Conservation (phyloP, 2,329 filamentous ascomycete genomes). For the Trichophyton equinum region DNA sequence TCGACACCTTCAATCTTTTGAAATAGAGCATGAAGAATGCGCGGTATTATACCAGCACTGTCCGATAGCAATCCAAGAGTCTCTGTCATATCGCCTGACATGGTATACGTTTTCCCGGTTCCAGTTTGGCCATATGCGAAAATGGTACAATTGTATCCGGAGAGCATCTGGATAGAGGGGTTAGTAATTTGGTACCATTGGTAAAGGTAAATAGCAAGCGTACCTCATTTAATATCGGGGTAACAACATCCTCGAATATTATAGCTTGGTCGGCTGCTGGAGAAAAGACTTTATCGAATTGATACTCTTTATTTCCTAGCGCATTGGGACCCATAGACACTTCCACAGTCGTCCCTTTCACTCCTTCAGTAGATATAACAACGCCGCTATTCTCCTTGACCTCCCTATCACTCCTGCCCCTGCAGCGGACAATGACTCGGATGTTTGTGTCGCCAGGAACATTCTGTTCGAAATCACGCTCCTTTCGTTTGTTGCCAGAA, state of each 20-base stretch:
- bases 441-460: slow-evolving; percentile 57
- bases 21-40: slow-evolving; percentile 78
- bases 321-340: slow-evolving; percentile 87
- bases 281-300: slow-evolving; percentile 95
- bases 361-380: slow-evolving; percentile 76
- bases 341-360: slow-evolving; percentile 71
- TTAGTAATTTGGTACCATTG: neutral
- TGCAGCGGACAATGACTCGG: slow-evolving; percentile 88
- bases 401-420: slow-evolving; percentile 84
- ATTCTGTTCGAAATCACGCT: slow-evolving; percentile 66
- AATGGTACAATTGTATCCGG: slow-evolving; percentile 94
- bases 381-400: slow-evolving; percentile 90
- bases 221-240: slow-evolving; percentile 86
- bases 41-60: slow-evolving; percentile 86
- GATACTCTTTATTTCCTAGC: slow-evolving; percentile 88
- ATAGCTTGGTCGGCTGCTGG: slow-evolving; percentile 86
- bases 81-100: slow-evolving; percentile 95
- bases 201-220: slow-evolving; percentile 16
- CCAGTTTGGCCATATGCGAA: slow-evolving; percentile 98
- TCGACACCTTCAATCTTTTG: slow-evolving; percentile 71
- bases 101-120: slow-evolving; percentile 97
- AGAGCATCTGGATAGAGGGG: slow-evolving; percentile 55
- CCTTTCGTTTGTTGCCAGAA: slow-evolving; percentile 65
- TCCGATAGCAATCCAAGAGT: slow-evolving; percentile 76
- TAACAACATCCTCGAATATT: slow-evolving; percentile 90